phyloP scores from a whole-genome alignment of 805 yeast species.

The Metschnikowia lunata region DNA sequence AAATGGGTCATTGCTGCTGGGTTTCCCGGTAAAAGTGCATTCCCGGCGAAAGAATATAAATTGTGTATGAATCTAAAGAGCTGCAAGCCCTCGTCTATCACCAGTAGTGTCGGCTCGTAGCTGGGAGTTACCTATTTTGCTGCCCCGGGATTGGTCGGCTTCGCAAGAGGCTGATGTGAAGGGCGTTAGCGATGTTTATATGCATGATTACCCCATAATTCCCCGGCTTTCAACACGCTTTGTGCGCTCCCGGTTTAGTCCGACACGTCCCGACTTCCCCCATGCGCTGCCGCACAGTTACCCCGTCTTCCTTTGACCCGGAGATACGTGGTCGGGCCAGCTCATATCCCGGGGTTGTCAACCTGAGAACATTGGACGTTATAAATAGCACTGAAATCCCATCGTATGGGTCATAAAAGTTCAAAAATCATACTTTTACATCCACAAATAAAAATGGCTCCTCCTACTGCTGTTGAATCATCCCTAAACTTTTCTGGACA shows the following conservation, averaged over 20 bases:
- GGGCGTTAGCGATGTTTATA: neutral
- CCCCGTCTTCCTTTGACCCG: slow-evolving; percentile 12
- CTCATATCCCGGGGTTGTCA: slow-evolving; percentile 7
- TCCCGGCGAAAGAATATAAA: no score
- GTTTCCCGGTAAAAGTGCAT: no score
- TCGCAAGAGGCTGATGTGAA: neutral
- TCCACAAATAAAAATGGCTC: slow-evolving; percentile 26
- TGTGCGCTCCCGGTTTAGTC: slow-evolving; percentile 2
- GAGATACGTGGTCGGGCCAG: slow-evolving; percentile 1
- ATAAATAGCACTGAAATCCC: slow-evolving; percentile 11
- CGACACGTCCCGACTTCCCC: slow-evolving; percentile 11
- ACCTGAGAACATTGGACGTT: slow-evolving; percentile 8
- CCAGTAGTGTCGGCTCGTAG: no score
- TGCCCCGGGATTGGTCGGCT: slow-evolving; percentile 7
- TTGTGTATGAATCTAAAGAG: no score
- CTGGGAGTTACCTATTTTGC: no score
- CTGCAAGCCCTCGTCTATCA: no score
- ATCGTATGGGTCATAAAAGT: neutral
- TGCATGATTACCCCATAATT: slow-evolving; percentile 4
- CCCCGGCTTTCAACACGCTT: neutral
- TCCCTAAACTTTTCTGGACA: slow-evolving; percentile 37
- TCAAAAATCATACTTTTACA: neutral
- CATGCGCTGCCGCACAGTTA: slow-evolving; percentile 8
- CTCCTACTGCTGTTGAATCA: slow-evolving; percentile 45
- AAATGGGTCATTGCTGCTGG: no score